phyloP scores from a whole-genome alignment of 2,329 filamentous ascomycete genomes.

The Diaporthe helianthi region DNA sequence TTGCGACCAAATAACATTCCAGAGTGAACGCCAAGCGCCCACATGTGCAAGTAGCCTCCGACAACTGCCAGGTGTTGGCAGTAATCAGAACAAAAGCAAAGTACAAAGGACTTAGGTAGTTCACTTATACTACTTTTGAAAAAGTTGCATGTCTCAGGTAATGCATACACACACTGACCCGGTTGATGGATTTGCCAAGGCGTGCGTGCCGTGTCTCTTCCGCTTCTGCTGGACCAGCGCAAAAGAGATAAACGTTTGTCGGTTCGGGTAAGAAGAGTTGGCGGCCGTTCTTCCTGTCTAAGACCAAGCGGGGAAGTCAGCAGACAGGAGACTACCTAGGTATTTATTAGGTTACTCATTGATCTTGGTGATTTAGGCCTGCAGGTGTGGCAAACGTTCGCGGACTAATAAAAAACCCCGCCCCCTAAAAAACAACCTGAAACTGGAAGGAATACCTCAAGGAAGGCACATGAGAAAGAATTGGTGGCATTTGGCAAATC shows the following conservation, averaged over 20 bases:
- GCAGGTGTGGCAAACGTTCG: neutral
- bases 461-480: neutral
- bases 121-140: too few relatives aligned
- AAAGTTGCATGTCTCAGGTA: slow-evolving; percentile 5
- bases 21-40: neutral
- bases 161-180: too few relatives aligned
- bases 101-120: neutral
- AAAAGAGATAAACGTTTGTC: neutral
- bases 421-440: too few relatives aligned
- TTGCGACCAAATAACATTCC: neutral
- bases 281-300: neutral
- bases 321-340: neutral
- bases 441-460: neutral
- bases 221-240: neutral
- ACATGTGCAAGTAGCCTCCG: neutral
- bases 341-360: too few relatives aligned
- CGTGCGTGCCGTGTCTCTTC: slow-evolving; percentile 1
- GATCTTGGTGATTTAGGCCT: neutral
- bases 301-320: neutral
- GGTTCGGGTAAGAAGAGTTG: neutral
- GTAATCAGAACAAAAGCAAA: neutral
- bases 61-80: slow-evolving; percentile 6
- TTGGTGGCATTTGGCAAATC: neutral
- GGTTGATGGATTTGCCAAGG: neutral
- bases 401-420: too few relatives aligned